Conservation (phyloP, 495 filamentous ascomycete genomes). For the Podospora australis region DNA sequence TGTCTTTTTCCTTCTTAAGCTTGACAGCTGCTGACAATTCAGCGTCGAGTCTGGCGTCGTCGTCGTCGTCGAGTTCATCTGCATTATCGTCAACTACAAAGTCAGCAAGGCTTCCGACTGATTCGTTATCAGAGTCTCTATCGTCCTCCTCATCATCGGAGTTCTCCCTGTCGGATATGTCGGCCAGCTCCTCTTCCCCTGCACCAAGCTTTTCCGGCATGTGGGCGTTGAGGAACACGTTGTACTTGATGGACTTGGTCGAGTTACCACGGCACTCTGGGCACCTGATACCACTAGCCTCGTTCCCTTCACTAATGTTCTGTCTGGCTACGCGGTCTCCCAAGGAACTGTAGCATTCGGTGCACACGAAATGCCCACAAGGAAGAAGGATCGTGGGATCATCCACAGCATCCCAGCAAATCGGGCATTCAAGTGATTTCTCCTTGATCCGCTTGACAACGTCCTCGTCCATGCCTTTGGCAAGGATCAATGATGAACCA, state of each 20-base stretch:
- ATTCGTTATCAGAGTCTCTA: constrained; percentile 6
- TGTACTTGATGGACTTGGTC: constrained; percentile 64
- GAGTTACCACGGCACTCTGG: constrained; percentile 67
- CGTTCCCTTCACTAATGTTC: constrained; percentile 51
- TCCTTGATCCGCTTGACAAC: constrained; percentile 65
- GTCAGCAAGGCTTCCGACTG: neutral
- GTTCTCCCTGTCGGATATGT: constrained; percentile 30
- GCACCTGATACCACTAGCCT: constrained; percentile 57
- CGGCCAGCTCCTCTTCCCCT: constrained; percentile 6
- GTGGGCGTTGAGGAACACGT: constrained; percentile 70
- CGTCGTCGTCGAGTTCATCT: constrained; percentile 1
- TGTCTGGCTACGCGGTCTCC: constrained; percentile 48
- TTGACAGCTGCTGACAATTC: constrained; percentile 10
- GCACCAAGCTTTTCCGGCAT: constrained; percentile 38
- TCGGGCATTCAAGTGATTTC: constrained; percentile 60
- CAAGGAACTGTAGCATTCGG: constrained; percentile 70
- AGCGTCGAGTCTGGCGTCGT: constrained; percentile 6
- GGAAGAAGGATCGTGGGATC: constrained; percentile 78
- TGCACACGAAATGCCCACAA: constrained; percentile 78
- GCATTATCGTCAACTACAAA: constrained; percentile 18
- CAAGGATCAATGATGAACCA: constrained; percentile 58
- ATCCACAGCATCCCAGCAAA: constrained; percentile 70
- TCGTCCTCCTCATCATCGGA: constrained; percentile 24
- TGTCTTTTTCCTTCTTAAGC: constrained; percentile 3
- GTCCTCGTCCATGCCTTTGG: constrained; percentile 50